A percentile compares a stretch with the other conserved stretches of the same genome.
Conservation (phyloP, 495 filamentous ascomycete species). For the Annulohypoxylon moriforme region DNA sequence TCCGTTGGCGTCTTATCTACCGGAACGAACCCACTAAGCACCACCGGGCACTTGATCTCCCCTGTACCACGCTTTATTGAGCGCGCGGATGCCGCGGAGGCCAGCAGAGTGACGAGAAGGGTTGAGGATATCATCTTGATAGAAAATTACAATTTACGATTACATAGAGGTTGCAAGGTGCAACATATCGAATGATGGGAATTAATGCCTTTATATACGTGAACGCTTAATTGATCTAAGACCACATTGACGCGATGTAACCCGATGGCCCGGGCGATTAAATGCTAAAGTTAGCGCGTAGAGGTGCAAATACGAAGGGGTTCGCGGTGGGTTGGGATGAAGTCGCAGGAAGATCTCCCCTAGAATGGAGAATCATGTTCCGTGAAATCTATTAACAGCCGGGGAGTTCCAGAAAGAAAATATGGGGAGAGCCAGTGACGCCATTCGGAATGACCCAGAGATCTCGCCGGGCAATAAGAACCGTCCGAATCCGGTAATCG, state of each 20-base stretch:
- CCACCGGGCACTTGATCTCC: slow-evolving; percentile 56
- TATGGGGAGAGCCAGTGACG: slow-evolving; percentile 32
- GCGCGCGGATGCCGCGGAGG: slow-evolving; percentile 30
- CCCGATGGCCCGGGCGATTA: slow-evolving; percentile 22
- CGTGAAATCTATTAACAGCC: slow-evolving; percentile 42
- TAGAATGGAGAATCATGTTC: slow-evolving; percentile 44
- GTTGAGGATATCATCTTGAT: slow-evolving; percentile 42
- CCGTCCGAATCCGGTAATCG: neutral
- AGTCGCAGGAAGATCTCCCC: slow-evolving; percentile 24
- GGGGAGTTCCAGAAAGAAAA: slow-evolving; percentile 21
- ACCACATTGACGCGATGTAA: slow-evolving; percentile 9
- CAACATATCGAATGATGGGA: neutral
- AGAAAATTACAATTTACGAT: neutral
- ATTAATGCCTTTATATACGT: slow-evolving; percentile 25
- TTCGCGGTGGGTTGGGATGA: slow-evolving; percentile 39
- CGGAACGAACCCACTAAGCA: slow-evolving; percentile 59
- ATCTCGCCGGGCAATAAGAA: slow-evolving; percentile 32
- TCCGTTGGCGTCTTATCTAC: slow-evolving; percentile 46
- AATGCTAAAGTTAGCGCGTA: slow-evolving; percentile 5
- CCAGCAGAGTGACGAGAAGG: slow-evolving; percentile 37
- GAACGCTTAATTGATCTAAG: neutral
- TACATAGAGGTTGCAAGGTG: neutral
- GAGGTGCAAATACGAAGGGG: neutral
- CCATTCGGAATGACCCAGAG: slow-evolving; percentile 38
- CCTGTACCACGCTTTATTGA: slow-evolving; percentile 42